Evolutionary conservation across 1,284 basidiomycete genomes (phyloP).

Genomic region (Inonotus obliquus): DNA sequence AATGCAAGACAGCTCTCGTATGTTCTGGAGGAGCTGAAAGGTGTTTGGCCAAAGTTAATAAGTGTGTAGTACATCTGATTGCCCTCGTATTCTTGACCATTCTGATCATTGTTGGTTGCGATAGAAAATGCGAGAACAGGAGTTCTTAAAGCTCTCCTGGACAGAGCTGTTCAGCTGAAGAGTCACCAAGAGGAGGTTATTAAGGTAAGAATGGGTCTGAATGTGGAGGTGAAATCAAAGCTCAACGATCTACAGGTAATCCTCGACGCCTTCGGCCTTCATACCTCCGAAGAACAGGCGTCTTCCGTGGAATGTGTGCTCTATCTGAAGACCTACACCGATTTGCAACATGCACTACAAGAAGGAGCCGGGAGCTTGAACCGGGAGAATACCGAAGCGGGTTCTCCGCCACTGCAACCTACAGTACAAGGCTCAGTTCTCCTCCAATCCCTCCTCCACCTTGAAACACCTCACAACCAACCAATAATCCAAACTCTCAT

Average conservation of each 20-base stretch:
- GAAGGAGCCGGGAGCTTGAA: slow-evolving; percentile 25
- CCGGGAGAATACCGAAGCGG: slow-evolving; percentile 11
- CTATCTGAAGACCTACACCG: slow-evolving; percentile 40
- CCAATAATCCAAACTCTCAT: slow-evolving; percentile 50
- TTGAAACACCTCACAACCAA: slow-evolving; percentile 61
- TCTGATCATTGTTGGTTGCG: slow-evolving; percentile 6
- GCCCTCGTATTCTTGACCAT: slow-evolving; percentile 20
- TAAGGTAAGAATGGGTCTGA: slow-evolving; percentile 25
- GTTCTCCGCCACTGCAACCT: slow-evolving; percentile 35
- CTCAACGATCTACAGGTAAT: slow-evolving; percentile 42
- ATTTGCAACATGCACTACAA: slow-evolving; percentile 17
- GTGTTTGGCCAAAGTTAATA: slow-evolving; percentile 46
- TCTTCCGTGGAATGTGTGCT: slow-evolving; percentile 47
- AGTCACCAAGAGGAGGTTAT: slow-evolving; percentile 29
- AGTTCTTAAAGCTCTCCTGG: slow-evolving; percentile 68
- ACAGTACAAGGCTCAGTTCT: slow-evolving; percentile 85
- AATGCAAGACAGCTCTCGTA: slow-evolving; percentile 50
- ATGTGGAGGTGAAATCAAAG: slow-evolving; percentile 1
- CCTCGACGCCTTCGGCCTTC: slow-evolving; percentile 55
- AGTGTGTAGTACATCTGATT: slow-evolving; percentile 37
- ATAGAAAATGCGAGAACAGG: slow-evolving; percentile 55
- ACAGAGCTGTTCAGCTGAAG: slow-evolving; percentile 51
- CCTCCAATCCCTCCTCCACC: slow-evolving; percentile 73
- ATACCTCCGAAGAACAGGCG: slow-evolving; percentile 32
- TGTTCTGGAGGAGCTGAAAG: slow-evolving; percentile 54